Conservation (phyloP, 2,329 filamentous ascomycete species). For the Beauveria medogensis region DNA sequence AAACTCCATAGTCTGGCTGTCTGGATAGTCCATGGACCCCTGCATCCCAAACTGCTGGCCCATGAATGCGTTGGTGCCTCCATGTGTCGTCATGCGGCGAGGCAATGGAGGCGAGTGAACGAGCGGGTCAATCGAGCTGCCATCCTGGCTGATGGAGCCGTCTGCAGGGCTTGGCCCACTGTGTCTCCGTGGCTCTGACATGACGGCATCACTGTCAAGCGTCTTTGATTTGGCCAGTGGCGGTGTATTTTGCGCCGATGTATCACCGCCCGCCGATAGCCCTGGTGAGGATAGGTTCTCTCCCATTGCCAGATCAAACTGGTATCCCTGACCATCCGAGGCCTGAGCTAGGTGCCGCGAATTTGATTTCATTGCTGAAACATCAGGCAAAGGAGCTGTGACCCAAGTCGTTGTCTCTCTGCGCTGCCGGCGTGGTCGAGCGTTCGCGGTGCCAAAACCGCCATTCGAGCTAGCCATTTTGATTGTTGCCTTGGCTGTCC, state of each 20-base stretch:
- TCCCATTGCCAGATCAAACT: slow-evolving; percentile 29
- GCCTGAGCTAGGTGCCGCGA: slow-evolving; percentile 20
- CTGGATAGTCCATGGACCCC: slow-evolving; percentile 32
- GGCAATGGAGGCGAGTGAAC: slow-evolving; percentile 36
- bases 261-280: slow-evolving; percentile 28
- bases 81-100: slow-evolving; percentile 28
- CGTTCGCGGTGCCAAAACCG: slow-evolving; percentile 54
- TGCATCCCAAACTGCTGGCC: slow-evolving; percentile 27
- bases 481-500: slow-evolving; percentile 90
- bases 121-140: slow-evolving; percentile 31
- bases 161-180: slow-evolving; percentile 24
- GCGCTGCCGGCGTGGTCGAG: slow-evolving; percentile 21
- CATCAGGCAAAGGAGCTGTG: slow-evolving; percentile 18
- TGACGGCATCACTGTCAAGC: slow-evolving; percentile 25
- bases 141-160: slow-evolving; percentile 21
- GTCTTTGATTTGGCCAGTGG: slow-evolving; percentile 29
- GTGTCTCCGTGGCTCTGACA: slow-evolving; percentile 23
- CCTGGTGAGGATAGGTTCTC: slow-evolving; percentile 34
- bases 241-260: slow-evolving; percentile 32
- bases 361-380: slow-evolving; percentile 15
- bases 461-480: slow-evolving; percentile 88
- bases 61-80: slow-evolving; percentile 23
- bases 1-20: slow-evolving; percentile 44
- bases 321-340: slow-evolving; percentile 14
- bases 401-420: slow-evolving; percentile 24